Percentiles rank a stretch among this genome's conserved stretches.
Conservation (phyloP, 2,329 filamentous ascomycete genomes). For the Pseudodiploospora longispora region DNA sequence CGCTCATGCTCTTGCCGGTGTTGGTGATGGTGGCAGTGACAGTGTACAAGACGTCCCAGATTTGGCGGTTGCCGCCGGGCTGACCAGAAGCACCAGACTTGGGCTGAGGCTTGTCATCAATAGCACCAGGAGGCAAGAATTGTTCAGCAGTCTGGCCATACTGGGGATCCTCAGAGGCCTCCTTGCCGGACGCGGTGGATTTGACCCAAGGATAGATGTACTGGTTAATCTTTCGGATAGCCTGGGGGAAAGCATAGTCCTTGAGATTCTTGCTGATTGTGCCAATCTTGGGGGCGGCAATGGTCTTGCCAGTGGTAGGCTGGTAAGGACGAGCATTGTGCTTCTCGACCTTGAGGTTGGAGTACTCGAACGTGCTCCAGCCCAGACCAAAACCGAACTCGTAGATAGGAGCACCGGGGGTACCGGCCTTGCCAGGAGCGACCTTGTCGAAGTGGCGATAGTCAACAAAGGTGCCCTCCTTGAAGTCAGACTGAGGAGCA, state of each 20-base stretch:
- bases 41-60: slow-evolving; percentile 63
- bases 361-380: slow-evolving; percentile 72
- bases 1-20: slow-evolving; percentile 55
- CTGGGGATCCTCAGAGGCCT: slow-evolving; percentile 48
- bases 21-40: slow-evolving; percentile 64
- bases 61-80: slow-evolving; percentile 54
- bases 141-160: slow-evolving; percentile 51
- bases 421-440: slow-evolving; percentile 24
- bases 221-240: slow-evolving; percentile 41
- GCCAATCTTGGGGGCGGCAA: slow-evolving; percentile 55
- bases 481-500: slow-evolving; percentile 65
- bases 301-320: slow-evolving; percentile 54
- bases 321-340: slow-evolving; percentile 42
- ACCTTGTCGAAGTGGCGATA: slow-evolving; percentile 56
- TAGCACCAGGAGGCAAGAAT: slow-evolving; percentile 53
- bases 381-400: slow-evolving; percentile 76
- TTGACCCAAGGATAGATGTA: slow-evolving; percentile 70
- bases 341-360: slow-evolving; percentile 53
- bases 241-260: slow-evolving; percentile 61
- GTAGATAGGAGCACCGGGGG: slow-evolving; percentile 52
- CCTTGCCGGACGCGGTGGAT: slow-evolving; percentile 47
- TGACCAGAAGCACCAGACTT: slow-evolving; percentile 41
- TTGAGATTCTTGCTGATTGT: slow-evolving; percentile 53
- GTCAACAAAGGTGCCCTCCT: slow-evolving; percentile 74
- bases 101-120: slow-evolving; percentile 49